Evolutionary conservation across 1,139 yeast genomes (phyloP), one percentile per base, ranked within the genome.

Genomic region (Kazachstania sp.): DNA sequence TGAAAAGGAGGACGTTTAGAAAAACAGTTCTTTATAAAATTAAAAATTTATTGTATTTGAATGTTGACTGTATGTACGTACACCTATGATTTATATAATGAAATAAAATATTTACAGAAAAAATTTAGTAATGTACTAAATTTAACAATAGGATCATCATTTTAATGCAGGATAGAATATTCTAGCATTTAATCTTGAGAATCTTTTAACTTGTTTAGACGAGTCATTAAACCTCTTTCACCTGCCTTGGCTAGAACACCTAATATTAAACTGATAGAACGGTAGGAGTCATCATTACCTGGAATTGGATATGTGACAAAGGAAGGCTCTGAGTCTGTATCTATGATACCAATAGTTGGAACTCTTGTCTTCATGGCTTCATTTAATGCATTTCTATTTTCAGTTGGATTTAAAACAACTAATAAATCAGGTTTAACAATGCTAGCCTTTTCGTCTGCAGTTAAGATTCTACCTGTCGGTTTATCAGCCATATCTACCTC

Each of bases 281-380:
- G 78, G 50, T 80, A 71, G n/a, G 95, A 83, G 64, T 90, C 97
- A 66, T 92, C 97, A 62, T 92, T 92, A 53, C 95, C 95, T 26
- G 98, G 97, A 56, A 92, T 86, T 44, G 97, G 95, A 66, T 92
- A 92, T 1, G 96, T 86, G 48, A 92, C 84, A 56, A 84, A 70
- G 8, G 87, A 78, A 18, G 97, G 95, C 63, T 92, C 97, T 67
- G 84, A 81, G 66, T 92, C 92, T 28, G 98, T 87, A 67, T 92
- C 98, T 54, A 94, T 81, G 50, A 92, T 77, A 36, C 96, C 98
- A 58, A 92, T 81, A 1, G 97, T 90, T 51, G 98, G 98, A 28
- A 92, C 79, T 64, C 95, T 78, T 52, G 82, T 75, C 60, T 81
- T 81, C 54, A 81, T 77, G 56, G 97, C 94, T 68, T 92, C 98